Percentiles rank a stretch among this genome's conserved stretches.
phyloP scores from a whole-genome alignment of 1,284 basidiomycete genomes.

The Fistulina hepatica region DNA sequence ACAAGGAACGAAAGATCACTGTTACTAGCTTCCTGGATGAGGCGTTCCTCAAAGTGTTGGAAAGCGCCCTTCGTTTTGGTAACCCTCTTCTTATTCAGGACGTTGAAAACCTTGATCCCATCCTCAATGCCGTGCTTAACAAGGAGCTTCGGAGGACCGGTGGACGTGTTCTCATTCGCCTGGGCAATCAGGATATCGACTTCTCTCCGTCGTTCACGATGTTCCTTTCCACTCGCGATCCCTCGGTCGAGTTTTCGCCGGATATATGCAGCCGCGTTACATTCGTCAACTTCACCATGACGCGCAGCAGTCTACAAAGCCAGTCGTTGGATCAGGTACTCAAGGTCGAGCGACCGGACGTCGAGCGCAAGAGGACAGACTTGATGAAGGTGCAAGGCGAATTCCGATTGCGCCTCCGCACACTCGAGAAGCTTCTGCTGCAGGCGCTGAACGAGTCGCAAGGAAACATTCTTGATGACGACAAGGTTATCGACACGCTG shows the following conservation, averaged over 20 bases:
- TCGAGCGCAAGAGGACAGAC: constrained; percentile 94
- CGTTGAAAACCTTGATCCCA: constrained; percentile 96
- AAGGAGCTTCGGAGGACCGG: constrained; percentile 93
- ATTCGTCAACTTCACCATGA: constrained; percentile 99
- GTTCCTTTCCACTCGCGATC: constrained; percentile 97
- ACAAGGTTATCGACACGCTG: constrained; percentile 96
- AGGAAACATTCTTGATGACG: constrained; percentile 97
- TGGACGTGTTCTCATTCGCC: constrained; percentile 92
- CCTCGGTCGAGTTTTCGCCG: constrained; percentile 94
- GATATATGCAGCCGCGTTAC: constrained; percentile 99
- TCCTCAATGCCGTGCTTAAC: constrained; percentile 96
- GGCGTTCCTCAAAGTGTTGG: constrained; percentile 96
- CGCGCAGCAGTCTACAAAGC: constrained; percentile 93
- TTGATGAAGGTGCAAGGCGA: constrained; percentile 98
- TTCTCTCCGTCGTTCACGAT: constrained; percentile 99
- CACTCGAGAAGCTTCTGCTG: constrained; percentile 86
- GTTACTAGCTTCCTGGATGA: constrained; percentile 98
- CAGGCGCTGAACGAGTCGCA: constrained; percentile 95
- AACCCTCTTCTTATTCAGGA: constrained; percentile 97
- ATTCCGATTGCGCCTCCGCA: constrained; percentile 87
- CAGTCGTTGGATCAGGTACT: constrained; percentile 97
- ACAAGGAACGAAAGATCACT: constrained; percentile 93
- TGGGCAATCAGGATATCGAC: constrained; percentile 99
- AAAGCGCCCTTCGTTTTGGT: constrained; percentile 98
- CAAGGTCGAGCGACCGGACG: constrained; percentile 94